Percentiles rank a stretch among this genome's conserved stretches.
phyloP scores from a whole-genome alignment of 2,329 filamentous ascomycete species.

The Alternaria panax region DNA sequence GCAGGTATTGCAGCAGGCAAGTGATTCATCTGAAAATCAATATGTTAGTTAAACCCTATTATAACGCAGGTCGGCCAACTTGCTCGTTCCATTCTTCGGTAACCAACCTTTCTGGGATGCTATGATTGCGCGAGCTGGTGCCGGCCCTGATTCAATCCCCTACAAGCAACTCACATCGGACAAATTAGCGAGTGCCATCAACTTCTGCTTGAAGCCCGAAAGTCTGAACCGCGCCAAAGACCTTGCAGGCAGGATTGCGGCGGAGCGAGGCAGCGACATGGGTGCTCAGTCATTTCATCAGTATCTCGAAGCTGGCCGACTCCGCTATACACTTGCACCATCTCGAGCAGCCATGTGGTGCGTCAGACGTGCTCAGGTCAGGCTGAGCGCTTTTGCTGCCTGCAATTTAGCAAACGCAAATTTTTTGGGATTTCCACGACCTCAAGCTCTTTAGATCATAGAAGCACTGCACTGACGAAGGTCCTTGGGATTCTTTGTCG shows the following conservation, averaged over 20 bases:
- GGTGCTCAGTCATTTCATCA: conserved; percentile 37
- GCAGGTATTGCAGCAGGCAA: conserved; percentile 60
- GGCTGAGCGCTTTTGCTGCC: conserved; percentile 35
- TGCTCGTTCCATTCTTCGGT: conserved; percentile 80
- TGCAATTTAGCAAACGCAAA: conserved; percentile 26
- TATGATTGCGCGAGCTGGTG: conserved; percentile 59
- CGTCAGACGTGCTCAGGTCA: conserved; percentile 29
- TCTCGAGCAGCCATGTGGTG: conserved; percentile 33
- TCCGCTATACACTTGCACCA: conserved; percentile 34
- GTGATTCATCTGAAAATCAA: no score
- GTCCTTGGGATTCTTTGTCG: conserved; percentile 27
- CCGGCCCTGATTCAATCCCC: conserved; percentile 60
- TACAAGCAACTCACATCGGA: conserved; percentile 49
- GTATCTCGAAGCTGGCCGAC: conserved; percentile 32
- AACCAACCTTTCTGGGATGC: conserved; percentile 63
- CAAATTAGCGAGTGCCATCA: conserved; percentile 57
- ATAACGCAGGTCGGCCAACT: conserved; percentile 79
- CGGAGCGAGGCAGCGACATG: conserved; percentile 33
- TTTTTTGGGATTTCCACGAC: conserved; percentile 23
- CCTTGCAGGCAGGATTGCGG: conserved; percentile 33
- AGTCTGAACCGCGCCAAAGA: conserved; percentile 26
- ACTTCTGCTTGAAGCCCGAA: conserved; percentile 53
- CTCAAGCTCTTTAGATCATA: conserved; percentile 27
- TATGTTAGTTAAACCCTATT: conserved; percentile 32
- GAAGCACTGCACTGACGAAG: conserved; percentile 24